Percentiles rank a stretch among this genome's conserved stretches.
These are phyloP conservation scores for Yamadazyma pseudoaaseri DNA, from an alignment of 1,139 yeast species.

Conservation along the genomic window DNA sequence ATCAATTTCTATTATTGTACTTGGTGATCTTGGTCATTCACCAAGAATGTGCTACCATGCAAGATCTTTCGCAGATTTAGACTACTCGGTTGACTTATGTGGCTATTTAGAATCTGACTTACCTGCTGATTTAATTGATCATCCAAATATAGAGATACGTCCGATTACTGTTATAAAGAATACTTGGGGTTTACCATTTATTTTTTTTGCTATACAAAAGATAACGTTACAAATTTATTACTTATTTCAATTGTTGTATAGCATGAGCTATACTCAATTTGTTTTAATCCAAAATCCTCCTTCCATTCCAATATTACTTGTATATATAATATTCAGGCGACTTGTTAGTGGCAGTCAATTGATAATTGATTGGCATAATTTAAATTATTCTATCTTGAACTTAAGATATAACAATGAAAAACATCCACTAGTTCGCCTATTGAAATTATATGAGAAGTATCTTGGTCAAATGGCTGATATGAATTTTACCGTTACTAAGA, in stretches of 20 bases:
- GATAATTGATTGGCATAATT: conserved; percentile 94
- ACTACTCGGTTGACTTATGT: conserved; percentile 77
- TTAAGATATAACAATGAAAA: conserved; percentile 52
- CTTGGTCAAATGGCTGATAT: conserved; percentile 59
- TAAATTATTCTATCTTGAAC: conserved; percentile 82
- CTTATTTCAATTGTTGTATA: conserved; percentile 47
- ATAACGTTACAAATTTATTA: conserved; percentile 54
- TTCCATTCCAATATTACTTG: conserved; percentile 73
- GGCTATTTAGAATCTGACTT: conserved; percentile 73
- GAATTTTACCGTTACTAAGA: conserved; percentile 78
- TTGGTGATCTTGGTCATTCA: conserved; percentile 94
- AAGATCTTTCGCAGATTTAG: conserved; percentile 63
- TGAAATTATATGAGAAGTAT: conserved; percentile 54
- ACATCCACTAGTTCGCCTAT: conserved; percentile 63
- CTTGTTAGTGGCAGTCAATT: conserved; percentile 59
- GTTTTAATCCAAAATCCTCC: conserved; percentile 94
- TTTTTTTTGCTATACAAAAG: conserved; percentile 59
- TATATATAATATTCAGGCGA: conserved; percentile 56
- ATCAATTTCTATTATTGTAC: conserved; percentile 71
- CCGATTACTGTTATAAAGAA: conserved; percentile 50
- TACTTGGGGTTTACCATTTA: conserved; percentile 45
- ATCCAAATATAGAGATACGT: conserved; percentile 51
- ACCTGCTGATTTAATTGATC: conserved; percentile 49
- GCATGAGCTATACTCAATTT: conserved; percentile 62
- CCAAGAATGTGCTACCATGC: conserved; percentile 97